These are phyloP conservation scores for Venturia aucupariae DNA, from an alignment of 2,329 filamentous ascomycete species.

Conservation along the genomic window DNA sequence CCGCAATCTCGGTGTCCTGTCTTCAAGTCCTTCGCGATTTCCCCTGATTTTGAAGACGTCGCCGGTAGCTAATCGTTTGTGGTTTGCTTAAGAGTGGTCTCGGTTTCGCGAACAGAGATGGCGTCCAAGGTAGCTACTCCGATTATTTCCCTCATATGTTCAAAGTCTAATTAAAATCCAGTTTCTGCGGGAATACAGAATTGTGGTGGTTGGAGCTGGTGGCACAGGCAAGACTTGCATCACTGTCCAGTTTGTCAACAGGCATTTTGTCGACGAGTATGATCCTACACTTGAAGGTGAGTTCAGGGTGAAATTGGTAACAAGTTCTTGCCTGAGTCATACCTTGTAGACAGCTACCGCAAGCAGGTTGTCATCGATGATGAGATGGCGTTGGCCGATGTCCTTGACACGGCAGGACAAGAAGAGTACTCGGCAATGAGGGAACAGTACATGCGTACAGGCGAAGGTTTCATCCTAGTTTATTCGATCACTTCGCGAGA, in stretches of 20 bases:
- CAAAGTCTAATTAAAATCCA: conserved; percentile 17
- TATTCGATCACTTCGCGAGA: conserved; percentile 97
- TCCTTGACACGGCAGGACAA: conserved; percentile 94
- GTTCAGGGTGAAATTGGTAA: conserved; percentile 19
- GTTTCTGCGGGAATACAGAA: conserved; percentile 45
- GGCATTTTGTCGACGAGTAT: conserved; percentile 98
- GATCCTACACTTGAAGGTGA: conserved; percentile 97
- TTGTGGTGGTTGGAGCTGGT: conserved; percentile 90
- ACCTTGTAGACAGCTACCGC: conserved; percentile 78
- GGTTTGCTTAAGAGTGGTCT: not conserved
- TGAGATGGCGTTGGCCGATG: conserved; percentile 92
- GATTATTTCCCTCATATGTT: not conserved
- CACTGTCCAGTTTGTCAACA: conserved; percentile 74
- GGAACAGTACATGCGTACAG: conserved; percentile 99
- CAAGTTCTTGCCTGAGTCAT: not conserved
- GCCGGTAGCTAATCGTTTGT: not conserved
- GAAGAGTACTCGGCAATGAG: conserved; percentile 99
- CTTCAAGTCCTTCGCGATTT: not conserved
- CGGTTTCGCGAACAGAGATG: not conserved
- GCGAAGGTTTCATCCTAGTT: conserved; percentile 92
- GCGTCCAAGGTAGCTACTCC: not conserved
- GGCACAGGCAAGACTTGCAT: conserved; percentile 98
- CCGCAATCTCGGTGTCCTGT: not conserved
- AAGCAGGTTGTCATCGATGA: conserved; percentile 99
- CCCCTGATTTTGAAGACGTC: not conserved